These are phyloP conservation scores for Aspergillus campestris DNA, from an alignment of 495 filamentous ascomycete species.

Conservation along the genomic window DNA sequence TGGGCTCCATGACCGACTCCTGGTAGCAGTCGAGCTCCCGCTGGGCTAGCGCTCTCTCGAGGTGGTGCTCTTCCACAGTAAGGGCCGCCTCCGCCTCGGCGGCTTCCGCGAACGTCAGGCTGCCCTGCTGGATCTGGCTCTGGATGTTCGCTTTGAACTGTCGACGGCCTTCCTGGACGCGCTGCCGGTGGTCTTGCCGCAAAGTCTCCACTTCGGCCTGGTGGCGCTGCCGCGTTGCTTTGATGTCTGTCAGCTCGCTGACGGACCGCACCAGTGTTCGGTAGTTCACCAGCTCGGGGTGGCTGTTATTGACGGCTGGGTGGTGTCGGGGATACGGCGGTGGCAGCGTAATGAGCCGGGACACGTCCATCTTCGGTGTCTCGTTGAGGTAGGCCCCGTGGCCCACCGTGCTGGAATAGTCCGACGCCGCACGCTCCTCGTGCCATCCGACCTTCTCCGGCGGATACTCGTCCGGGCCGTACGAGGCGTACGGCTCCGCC, in stretches of 20 bases:
- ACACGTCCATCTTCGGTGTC: constrained; percentile 66
- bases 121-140: constrained; percentile 61
- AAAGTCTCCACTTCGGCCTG: constrained; percentile 28
- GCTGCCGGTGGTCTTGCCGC: constrained; percentile 28
- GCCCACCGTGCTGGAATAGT: constrained; percentile 11
- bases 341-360: constrained; percentile 82
- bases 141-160: constrained; percentile 59
- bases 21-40: constrained; percentile 72
- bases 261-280: constrained; percentile 67
- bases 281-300: constrained; percentile 75
- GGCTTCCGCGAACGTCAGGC: constrained; percentile 71
- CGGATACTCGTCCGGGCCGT: constrained; percentile 65
- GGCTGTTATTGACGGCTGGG: constrained; percentile 91
- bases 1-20: constrained; percentile 61
- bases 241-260: constrained; percentile 65
- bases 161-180: constrained; percentile 38
- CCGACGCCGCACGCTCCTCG: constrained; percentile 42
- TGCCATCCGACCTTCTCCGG: constrained; percentile 79
- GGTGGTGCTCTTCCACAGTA: constrained; percentile 50
- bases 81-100: constrained; percentile 66
- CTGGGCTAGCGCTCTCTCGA: constrained; percentile 55
- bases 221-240: constrained; percentile 56
- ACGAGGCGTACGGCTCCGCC: constrained; percentile 27
- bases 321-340: constrained; percentile 90
- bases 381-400: constrained; percentile 18